Conservation (phyloP, 129 eudicot species). For the Helichrysum umbraculigerum region DNA sequence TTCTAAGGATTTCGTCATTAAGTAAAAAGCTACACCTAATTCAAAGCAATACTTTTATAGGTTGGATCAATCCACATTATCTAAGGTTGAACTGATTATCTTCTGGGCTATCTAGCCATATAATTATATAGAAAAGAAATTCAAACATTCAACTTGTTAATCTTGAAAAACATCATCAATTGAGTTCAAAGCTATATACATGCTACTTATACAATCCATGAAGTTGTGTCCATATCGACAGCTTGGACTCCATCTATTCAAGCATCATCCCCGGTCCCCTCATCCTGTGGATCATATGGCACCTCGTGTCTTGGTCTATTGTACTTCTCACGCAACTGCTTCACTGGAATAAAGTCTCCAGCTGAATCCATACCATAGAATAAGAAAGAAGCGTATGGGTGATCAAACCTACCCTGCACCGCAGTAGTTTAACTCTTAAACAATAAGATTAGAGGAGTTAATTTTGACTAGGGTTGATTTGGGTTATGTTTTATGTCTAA, state of each 20-base stretch:
- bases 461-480: not conserved
- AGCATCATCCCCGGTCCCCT: slow-evolving; percentile 44
- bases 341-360: slow-evolving; percentile 89
- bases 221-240: slow-evolving; percentile 17
- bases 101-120: not conserved
- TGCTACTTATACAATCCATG: slow-evolving; percentile 24
- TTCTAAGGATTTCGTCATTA: too few species aligned
- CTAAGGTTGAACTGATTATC: too few species aligned
- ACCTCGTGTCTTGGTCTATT: slow-evolving; percentile 84
- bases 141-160: slow-evolving; percentile 17
- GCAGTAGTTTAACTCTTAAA: not conserved
- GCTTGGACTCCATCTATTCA: slow-evolving; percentile 27
- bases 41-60: too few species aligned
- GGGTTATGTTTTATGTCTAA: slow-evolving; percentile 10
- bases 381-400: slow-evolving; percentile 78
- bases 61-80: too few species aligned
- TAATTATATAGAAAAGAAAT: not conserved
- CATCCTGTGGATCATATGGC: slow-evolving; percentile 68
- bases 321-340: slow-evolving; percentile 90
- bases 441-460: not conserved
- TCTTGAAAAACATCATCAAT: slow-evolving; percentile 18
- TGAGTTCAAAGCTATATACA: slow-evolving; percentile 23
- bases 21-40: too few species aligned
- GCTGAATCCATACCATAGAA: slow-evolving; percentile 89
- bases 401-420: slow-evolving; percentile 80